Percentiles rank a stretch among this genome's conserved stretches.
phyloP scores from a whole-genome alignment of 192 early-diverging fungal genomes.

The Backusella morwellensis region DNA sequence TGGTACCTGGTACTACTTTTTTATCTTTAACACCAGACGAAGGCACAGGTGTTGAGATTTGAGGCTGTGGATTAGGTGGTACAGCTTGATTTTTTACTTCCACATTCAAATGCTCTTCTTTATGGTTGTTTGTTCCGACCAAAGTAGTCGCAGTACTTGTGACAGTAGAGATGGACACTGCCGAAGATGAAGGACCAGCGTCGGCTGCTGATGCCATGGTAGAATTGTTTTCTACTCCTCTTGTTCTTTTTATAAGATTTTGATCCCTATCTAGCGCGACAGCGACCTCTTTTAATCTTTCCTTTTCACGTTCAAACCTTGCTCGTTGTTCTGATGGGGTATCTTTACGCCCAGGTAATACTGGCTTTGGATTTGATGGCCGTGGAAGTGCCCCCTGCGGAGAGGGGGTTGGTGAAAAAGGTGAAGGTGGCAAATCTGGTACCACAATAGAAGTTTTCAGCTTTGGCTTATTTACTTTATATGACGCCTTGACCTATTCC shows the following conservation, averaged over 20 bases:
- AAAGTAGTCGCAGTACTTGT: not conserved
- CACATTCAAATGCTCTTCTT: not conserved
- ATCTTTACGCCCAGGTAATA: not conserved
- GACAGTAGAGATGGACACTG: not conserved
- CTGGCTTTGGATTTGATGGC: not conserved
- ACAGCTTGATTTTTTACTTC: conserved; percentile 11
- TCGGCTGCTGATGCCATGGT: not conserved
- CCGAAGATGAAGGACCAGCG: not conserved
- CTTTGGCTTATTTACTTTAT: not conserved
- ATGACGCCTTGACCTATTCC: not conserved
- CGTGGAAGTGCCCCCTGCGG: not conserved
- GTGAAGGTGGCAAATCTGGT: not conserved
- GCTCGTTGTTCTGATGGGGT: not conserved
- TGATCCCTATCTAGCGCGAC: conserved; percentile 6
- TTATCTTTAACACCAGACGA: conserved; percentile 6
- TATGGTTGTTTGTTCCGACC: conserved; percentile 11
- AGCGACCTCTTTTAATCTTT: conserved; percentile 6
- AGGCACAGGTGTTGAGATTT: conserved; percentile 35
- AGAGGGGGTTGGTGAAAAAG: conserved; percentile 2
- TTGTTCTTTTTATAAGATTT: conserved; percentile 1
- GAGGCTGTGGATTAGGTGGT: conserved; percentile 34
- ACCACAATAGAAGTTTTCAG: not conserved
- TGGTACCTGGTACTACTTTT: not conserved
- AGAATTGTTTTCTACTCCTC: not conserved
- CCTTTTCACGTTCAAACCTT: conserved; percentile 22